A percentile compares a stretch with the other conserved stretches of the same genome.
These are phyloP conservation scores for Pezicula carpinea DNA, from an alignment of 2,329 filamentous ascomycete genomes.

Conservation along the genomic window DNA sequence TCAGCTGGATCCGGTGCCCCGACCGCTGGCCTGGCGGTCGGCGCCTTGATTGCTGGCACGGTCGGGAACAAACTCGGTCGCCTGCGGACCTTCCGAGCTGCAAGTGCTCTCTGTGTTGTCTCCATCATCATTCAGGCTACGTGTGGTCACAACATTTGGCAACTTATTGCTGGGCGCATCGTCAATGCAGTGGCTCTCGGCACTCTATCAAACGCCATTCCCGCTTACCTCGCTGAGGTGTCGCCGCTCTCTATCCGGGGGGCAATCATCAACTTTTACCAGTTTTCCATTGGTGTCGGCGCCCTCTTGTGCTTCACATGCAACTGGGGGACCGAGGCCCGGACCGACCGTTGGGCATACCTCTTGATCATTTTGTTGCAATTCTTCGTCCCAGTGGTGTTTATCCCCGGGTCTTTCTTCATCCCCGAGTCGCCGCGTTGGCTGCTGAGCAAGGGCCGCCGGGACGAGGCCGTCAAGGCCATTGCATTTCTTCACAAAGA, in stretches of 20 bases:
- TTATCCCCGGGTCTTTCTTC: constrained; percentile 27
- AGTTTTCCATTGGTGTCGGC: too few species aligned
- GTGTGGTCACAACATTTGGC: too few species aligned
- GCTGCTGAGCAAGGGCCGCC: constrained; percentile 59
- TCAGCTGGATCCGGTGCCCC: neutral
- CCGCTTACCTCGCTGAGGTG: neutral
- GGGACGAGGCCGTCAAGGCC: neutral
- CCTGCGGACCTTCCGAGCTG: too few species aligned
- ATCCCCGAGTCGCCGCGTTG: constrained; percentile 67
- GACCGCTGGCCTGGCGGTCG: neutral
- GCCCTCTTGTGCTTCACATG: too few species aligned
- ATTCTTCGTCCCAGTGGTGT: neutral
- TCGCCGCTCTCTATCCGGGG: neutral
- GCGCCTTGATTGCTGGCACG: neutral
- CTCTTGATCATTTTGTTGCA: neutral
- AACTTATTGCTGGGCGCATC: neutral
- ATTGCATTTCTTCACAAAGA: too few species aligned
- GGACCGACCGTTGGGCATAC: neutral
- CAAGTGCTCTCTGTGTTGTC: too few species aligned
- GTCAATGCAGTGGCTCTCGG: neutral
- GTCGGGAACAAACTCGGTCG: too few species aligned
- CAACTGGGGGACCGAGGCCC: too few species aligned
- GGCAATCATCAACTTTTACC: neutral
- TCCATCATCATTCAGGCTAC: too few species aligned
- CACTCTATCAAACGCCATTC: neutral